Percentiles rank a stretch among this genome's conserved stretches.
phyloP scores from a whole-genome alignment of 805 yeast species.

The Candida railenensis region DNA sequence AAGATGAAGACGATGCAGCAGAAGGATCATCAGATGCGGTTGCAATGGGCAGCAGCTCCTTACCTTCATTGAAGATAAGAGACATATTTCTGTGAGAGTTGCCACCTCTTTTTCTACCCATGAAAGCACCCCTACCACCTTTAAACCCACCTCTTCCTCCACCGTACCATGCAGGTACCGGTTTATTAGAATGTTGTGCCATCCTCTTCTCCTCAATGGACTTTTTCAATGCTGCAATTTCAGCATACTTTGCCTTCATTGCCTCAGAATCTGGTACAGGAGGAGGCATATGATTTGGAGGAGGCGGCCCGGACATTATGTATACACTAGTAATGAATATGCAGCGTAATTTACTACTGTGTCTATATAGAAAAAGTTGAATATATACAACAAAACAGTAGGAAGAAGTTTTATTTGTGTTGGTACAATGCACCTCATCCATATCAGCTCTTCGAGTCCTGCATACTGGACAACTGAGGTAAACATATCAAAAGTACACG shows the following conservation, averaged over 20 bases:
- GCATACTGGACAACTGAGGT: too few relatives aligned
- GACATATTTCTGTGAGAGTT: constrained; percentile 26
- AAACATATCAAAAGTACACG: too few relatives aligned
- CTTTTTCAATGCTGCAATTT: constrained; percentile 26
- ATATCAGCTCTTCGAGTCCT: too few relatives aligned
- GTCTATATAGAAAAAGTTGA: neutral
- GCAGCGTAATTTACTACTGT: neutral
- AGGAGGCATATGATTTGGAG: neutral
- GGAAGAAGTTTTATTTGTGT: too few relatives aligned
- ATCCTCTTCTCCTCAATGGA: constrained; percentile 22
- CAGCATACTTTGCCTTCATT: constrained; percentile 25
- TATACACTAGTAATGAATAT: neutral
- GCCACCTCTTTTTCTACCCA: neutral
- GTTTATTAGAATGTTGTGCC: constrained; percentile 1
- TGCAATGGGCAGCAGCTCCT: neutral
- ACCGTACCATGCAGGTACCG: constrained; percentile 1
- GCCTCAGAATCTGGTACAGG: constrained; percentile 17
- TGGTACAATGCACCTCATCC: too few relatives aligned
- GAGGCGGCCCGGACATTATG: neutral
- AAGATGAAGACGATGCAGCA: neutral
- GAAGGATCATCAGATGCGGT: neutral
- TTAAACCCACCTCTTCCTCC: neutral
- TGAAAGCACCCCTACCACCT: constrained; percentile 2
- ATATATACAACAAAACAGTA: too few relatives aligned
- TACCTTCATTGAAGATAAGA: constrained; percentile 22